phyloP scores from a whole-genome alignment of 352 stramenopile genomes.

The Phytophthora vignae region DNA sequence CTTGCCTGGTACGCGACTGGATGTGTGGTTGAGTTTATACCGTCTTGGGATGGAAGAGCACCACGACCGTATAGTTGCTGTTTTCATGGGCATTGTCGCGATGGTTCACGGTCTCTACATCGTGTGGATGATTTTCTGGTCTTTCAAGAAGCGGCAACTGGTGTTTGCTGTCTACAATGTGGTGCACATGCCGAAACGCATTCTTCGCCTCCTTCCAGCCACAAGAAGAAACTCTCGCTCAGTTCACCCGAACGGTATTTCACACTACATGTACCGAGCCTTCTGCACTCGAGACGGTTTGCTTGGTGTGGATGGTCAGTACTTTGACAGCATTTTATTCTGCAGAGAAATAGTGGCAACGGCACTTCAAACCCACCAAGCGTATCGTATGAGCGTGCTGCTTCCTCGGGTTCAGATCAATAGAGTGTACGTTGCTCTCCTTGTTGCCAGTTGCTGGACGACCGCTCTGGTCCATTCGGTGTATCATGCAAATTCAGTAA shows the following conservation, averaged over 20 bases:
- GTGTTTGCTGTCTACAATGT: constrained; percentile 27
- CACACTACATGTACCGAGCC: constrained; percentile 6
- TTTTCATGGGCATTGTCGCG: constrained; percentile 9
- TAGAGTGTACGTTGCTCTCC: constrained; percentile 24
- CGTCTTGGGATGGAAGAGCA: constrained; percentile 14
- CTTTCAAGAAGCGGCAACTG: constrained; percentile 28
- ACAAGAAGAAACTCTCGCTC: neutral
- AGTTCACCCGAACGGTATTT: neutral
- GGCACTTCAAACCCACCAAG: constrained; percentile 30
- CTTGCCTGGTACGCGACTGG: constrained; percentile 22
- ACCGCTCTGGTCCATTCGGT: constrained; percentile 29
- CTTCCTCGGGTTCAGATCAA: constrained; percentile 32
- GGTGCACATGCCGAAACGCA: neutral
- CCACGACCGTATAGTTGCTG: constrained; percentile 14
- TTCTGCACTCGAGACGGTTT: constrained; percentile 20
- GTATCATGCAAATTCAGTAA: constrained; percentile 9
- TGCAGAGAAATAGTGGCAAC: constrained; percentile 29
- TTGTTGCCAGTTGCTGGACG: constrained; percentile 41
- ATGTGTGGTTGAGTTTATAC: constrained; percentile 20
- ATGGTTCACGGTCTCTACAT: constrained; percentile 20
- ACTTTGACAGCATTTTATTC: constrained; percentile 36
- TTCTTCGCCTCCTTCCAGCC: neutral
- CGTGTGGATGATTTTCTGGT: constrained; percentile 32
- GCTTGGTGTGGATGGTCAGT: constrained; percentile 31
- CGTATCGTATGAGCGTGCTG: constrained; percentile 34